Percentiles rank a stretch among this genome's conserved stretches.
phyloP scores from a whole-genome alignment of 2,329 filamentous ascomycete genomes.

The Phialophora chinensis region DNA sequence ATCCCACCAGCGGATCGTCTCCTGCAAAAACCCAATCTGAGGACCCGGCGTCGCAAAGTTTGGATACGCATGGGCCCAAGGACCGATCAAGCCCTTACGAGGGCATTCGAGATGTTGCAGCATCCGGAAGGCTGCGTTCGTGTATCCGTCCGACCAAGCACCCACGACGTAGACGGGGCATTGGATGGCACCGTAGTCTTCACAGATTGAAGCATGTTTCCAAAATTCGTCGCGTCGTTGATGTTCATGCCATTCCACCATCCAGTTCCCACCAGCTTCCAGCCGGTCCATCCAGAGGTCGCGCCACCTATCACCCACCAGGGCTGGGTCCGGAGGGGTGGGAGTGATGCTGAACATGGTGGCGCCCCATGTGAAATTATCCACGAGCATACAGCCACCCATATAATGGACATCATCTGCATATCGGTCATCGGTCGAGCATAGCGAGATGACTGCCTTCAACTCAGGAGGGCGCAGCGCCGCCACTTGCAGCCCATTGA shows the following conservation, averaged over 20 bases:
- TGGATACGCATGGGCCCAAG: background rate
- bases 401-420: slow-evolving; percentile 7
- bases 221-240: background rate
- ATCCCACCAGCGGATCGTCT: background rate
- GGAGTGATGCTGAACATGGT: background rate
- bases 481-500: background rate
- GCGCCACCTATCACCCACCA: background rate
- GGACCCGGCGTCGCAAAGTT: background rate
- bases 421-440: slow-evolving; percentile 25
- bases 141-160: background rate
- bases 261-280: background rate
- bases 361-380: background rate
- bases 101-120: background rate
- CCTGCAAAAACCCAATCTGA: background rate
- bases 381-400: background rate
- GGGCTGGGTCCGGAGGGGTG: background rate
- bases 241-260: background rate
- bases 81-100: background rate
- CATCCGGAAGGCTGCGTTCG: background rate
- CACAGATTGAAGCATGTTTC: background rate
- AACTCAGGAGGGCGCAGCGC: slow-evolving; percentile 19
- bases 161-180: background rate
- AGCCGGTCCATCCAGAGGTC: background rate
- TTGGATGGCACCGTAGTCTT: background rate
- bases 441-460: slow-evolving; percentile 23